Percentiles rank a stretch among this genome's conserved stretches.
These are phyloP conservation scores for Stemphylium beticola DNA, from an alignment of 2,329 filamentous ascomycete species.

Conservation along the genomic window DNA sequence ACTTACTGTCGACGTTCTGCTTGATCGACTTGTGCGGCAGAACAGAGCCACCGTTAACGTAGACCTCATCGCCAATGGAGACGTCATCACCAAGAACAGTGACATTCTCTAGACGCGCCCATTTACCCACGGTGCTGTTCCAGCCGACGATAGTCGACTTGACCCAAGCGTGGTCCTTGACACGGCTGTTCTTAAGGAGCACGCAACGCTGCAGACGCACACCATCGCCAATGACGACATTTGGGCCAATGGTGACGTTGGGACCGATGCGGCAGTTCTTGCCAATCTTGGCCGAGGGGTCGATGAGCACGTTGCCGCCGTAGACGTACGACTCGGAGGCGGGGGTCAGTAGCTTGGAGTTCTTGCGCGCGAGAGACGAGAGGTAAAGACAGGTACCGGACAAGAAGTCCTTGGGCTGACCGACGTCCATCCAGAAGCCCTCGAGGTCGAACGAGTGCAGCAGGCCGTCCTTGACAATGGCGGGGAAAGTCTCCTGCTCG, in stretches of 20 bases:
- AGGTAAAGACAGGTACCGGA: constrained; percentile 96
- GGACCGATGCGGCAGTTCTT: constrained; percentile 98
- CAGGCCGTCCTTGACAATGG: constrained; percentile 86
- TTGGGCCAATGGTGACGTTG: constrained; percentile 94
- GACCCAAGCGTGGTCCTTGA: constrained; percentile 99
- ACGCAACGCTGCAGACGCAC: constrained; percentile 94
- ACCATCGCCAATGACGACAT: constrained; percentile 90
- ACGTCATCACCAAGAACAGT: constrained; percentile 98
- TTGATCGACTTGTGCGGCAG: constrained; percentile 99
- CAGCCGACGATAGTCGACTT: constrained; percentile 98
- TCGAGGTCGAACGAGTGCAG: constrained; percentile 96
- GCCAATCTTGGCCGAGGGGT: constrained; percentile 92
- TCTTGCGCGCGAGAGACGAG: constrained; percentile 87
- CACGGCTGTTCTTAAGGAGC: constrained; percentile 84
- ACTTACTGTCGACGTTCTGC: constrained; percentile 79
- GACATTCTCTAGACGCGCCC: constrained; percentile 96
- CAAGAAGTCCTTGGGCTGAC: constrained; percentile 98
- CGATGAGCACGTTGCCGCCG: constrained; percentile 94
- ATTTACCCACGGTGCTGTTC: constrained; percentile 95
- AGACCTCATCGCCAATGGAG: constrained; percentile 96
- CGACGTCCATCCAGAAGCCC: constrained; percentile 99
- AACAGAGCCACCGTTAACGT: constrained; percentile 95
- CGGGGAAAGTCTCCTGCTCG: constrained; percentile 98
- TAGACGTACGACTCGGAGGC: constrained; percentile 79
- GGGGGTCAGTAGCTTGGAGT: constrained; percentile 80